Percentiles rank a stretch among this genome's conserved stretches.
These are phyloP conservation scores for Nakazawaea wyomingensis DNA, from an alignment of 805 yeast species.

Conservation along the genomic window DNA sequence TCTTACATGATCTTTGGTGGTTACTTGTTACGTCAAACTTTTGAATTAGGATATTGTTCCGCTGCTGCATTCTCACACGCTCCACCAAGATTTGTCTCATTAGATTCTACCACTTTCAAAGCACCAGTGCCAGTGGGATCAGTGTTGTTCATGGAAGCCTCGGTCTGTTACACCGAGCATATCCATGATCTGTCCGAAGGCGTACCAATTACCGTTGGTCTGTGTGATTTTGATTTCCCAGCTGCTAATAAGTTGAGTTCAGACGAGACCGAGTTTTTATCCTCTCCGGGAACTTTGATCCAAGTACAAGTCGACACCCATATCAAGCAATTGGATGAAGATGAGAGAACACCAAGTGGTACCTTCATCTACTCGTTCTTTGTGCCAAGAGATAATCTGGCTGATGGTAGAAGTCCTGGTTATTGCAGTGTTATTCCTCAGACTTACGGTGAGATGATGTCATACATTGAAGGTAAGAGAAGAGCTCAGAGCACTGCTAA, in stretches of 20 bases:
- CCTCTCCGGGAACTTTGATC: conserved; percentile 78
- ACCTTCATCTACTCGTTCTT: conserved; percentile 85
- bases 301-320: conserved; percentile 86
- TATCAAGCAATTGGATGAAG: conserved; percentile 63
- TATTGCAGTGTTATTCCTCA: conserved; percentile 78
- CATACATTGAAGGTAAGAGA: conserved; percentile 84
- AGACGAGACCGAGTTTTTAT: conserved; percentile 53
- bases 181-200: conserved; percentile 36
- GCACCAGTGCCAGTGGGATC: conserved; percentile 96
- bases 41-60: conserved; percentile 89
- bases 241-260: conserved; percentile 51
- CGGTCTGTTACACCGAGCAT: conserved; percentile 83
- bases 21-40: conserved; percentile 83
- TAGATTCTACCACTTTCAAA: conserved; percentile 87
- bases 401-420: conserved; percentile 42
- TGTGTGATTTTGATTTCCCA: conserved; percentile 40
- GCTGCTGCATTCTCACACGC: conserved; percentile 85
- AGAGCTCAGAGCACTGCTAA: conserved; percentile 79
- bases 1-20: conserved; percentile 96
- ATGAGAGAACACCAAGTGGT: conserved; percentile 67
- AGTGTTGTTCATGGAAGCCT: conserved; percentile 75
- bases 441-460: conserved; percentile 89
- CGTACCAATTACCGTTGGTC: conserved; percentile 19
- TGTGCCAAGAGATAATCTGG: conserved; percentile 55
- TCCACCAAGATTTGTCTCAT: conserved; percentile 81